phyloP scores from a whole-genome alignment of 345 rosid genomes.

The Linum usitatissimum region DNA sequence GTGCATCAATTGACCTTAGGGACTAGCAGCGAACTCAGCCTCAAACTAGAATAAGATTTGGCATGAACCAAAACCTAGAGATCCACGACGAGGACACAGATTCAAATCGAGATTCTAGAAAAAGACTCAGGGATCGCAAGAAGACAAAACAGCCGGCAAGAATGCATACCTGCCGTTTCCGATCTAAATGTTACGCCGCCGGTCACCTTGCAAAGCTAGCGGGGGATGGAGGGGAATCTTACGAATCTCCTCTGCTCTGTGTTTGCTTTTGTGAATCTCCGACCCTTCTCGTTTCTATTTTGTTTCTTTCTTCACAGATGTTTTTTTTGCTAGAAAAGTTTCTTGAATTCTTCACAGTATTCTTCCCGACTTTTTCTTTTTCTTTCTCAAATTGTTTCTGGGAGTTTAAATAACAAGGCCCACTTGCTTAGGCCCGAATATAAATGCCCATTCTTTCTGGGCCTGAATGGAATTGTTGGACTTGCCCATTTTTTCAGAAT shows the following conservation, averaged over 20 bases:
- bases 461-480: too few species aligned
- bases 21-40: too few species aligned
- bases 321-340: too few species aligned
- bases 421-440: not conserved
- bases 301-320: not conserved
- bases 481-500: too few species aligned
- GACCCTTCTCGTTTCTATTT: not conserved
- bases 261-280: not conserved
- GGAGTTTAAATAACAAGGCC: not conserved
- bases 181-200: not conserved
- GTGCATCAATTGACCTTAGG: too few species aligned
- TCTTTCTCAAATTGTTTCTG: too few species aligned
- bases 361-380: too few species aligned
- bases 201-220: not conserved
- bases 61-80: not conserved
- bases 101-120: not conserved
- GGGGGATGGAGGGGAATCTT: not conserved
- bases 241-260: not conserved
- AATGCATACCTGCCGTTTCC: not conserved
- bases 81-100: not conserved
- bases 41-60: too few species aligned
- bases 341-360: not conserved
- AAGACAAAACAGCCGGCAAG: not conserved
- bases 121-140: not conserved
- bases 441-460: too few species aligned